Conservation (phyloP, 768 basidiomycete species). For the Lactarius indigo region DNA sequence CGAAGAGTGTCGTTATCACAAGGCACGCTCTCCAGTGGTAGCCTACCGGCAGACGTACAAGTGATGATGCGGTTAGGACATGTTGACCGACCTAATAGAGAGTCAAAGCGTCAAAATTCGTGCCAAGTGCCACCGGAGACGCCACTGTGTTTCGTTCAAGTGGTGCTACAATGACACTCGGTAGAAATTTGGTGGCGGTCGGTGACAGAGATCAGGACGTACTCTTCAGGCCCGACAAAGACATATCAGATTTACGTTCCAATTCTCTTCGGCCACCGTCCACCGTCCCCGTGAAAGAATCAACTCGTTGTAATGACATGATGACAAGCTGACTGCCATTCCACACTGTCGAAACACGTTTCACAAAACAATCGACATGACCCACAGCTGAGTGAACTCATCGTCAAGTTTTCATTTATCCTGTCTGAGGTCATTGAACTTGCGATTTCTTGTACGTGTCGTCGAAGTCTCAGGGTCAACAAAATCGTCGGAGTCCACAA, state of each 20-base stretch:
- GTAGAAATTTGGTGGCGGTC: not conserved
- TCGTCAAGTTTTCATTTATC: not conserved
- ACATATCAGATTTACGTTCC: conserved; percentile 1
- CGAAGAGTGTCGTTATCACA: not conserved
- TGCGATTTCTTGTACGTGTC: not conserved
- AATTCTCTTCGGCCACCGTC: not conserved
- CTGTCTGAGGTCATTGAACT: not conserved
- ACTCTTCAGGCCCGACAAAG: not conserved
- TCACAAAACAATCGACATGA: not conserved
- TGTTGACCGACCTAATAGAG: not conserved
- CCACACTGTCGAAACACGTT: not conserved
- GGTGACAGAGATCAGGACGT: not conserved
- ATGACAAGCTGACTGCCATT: not conserved
- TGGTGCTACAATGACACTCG: not conserved
- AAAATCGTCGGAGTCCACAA: not conserved
- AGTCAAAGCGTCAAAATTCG: not conserved
- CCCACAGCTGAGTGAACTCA: not conserved
- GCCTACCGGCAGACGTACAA: not conserved
- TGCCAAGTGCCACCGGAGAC: not conserved
- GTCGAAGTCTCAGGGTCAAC: not conserved
- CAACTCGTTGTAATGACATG: no score
- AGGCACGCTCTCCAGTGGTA: not conserved
- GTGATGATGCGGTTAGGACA: not conserved
- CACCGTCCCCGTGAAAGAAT: not conserved
- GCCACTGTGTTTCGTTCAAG: not conserved